Evolutionary conservation across 2,329 filamentous ascomycete species (phyloP), one percentile per base, ranked within the genome.

Genomic region (Colletotrichum sansevieriae): DNA sequence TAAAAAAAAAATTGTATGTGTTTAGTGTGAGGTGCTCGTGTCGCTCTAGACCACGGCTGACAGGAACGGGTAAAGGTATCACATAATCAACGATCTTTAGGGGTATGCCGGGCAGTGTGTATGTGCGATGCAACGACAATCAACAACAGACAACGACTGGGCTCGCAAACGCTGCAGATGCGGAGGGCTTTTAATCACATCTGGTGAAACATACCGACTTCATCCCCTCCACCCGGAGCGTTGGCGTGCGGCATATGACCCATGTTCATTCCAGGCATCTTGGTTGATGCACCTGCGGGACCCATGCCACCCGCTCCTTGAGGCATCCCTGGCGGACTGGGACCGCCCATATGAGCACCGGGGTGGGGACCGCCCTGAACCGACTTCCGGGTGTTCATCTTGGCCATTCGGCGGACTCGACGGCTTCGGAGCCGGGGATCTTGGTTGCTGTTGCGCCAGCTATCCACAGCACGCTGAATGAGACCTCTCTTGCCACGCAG

Each of bases 401-500:
- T 99, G 64, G 95, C 95, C 93, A 97, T 96, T 73, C 96, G 90
- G 73, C 96, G 90, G 65, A 99, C 96, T 74, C 96, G 88, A 79
- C 96, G 88, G 81, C 95, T 98, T 77, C 96, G 90, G 76, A 98
- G 84, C 73, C 95, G 88, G 57, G 94, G 93, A 75, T 99, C 96
- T 82, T 97, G 94, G 82, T 98, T 98, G 87, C 95, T 98, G 84
- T 99, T 99, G 71, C 96, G 89, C 96, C 96, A 98, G 83, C 95
- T 98, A 81, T 99, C 96, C 51, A 99, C 96, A 2, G 96, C 96
- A 72, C 96, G 89, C 83, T 99, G 96, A 74, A 99, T 99, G 69
- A 99, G 86, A 8, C 96, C 96, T 74, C 96, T 89, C 85, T 98
- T 98, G 73, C 95, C 95, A 71, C 95, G 90, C 68, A 98, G 86